Base-by-base conservation (phyloP, 257 asterid species). In the Solanum piurae region DNA sequence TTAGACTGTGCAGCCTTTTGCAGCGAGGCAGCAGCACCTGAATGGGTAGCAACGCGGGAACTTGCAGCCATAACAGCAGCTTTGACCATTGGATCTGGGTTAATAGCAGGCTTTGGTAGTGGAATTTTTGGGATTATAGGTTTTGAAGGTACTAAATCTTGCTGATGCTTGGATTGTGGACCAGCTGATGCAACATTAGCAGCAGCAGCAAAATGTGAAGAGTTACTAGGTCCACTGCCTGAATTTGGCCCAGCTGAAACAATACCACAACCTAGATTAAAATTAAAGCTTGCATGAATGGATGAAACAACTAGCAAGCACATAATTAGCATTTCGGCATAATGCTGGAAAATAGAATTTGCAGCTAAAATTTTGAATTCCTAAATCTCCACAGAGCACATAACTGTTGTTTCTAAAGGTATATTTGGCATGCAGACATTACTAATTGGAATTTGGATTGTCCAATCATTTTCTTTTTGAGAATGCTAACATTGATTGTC, bases 31-130 rank as follows among this genome's bases (percentile, higher is more conserved):
- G 97, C 93, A 58, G 94, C 94, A 87, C 91, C 96, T 4, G 95
- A 89, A 5, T 95, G 89, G 85, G 95, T 91, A 87, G 94, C 97
- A 85, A 95, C 91, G 82, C 94, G 96, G 34, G 98, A 94, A 87
- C 98, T 98, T 60, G 97, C 99, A 87, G 95, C 97, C 87, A 95
- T 93, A 79, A 97, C 98, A 76, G 97, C 94, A 69, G 95, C 96
- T 94, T 94, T 95, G 89, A 93, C 93, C 95, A 93, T 87, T 79
- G 97, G 92, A 87, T 93, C 96, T 7, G 91, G 91, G 69, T 86
- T 89, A n/a, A 90, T 64, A 83, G 89, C 79, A 20, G 93, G 89
- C 49, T 89, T 91, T 80, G 89, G 72, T 9, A 92, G 71, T 40
- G 93, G 91, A 68, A 88, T 90, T 87, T 89, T 88, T 10, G 91